Evolutionary conservation across 352 stramenopile species (phyloP).

Genomic region (Blastocystis sp.): DNA sequence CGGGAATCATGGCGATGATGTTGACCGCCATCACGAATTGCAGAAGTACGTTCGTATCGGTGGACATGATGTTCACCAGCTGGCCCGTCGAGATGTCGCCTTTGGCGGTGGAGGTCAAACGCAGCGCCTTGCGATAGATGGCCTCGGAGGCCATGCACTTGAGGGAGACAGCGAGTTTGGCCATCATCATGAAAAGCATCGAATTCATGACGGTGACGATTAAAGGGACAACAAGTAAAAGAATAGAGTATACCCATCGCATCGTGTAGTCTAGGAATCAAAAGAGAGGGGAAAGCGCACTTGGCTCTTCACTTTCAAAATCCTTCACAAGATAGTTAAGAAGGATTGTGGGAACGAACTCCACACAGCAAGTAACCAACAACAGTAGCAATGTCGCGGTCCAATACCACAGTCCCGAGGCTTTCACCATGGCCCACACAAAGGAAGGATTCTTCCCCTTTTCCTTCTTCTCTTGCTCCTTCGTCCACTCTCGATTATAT

Average conservation of each 20-base stretch:
- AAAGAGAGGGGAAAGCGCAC: neutral
- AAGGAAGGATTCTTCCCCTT: neutral
- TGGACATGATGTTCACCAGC: conserved; percentile 68
- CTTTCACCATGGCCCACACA: conserved; percentile 22
- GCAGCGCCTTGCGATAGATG: conserved; percentile 76
- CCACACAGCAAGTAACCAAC: conserved; percentile 27
- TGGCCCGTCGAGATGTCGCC: conserved; percentile 70
- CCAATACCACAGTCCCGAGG: conserved; percentile 12
- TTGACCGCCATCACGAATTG: conserved; percentile 13
- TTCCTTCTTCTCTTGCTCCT: conserved; percentile 2
- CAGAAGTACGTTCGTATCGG: conserved; percentile 25
- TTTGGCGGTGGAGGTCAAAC: conserved; percentile 72
- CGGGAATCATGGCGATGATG: neutral
- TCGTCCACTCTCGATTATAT: neutral
- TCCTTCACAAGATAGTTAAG: conserved; percentile 24
- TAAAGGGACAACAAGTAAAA: conserved; percentile 55
- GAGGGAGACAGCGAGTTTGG: conserved; percentile 40
- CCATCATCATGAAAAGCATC: conserved; percentile 58
- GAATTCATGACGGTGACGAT: conserved; percentile 53
- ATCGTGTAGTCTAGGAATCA: neutral
- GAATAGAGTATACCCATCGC: conserved; percentile 32
- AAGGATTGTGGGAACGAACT: conserved; percentile 52
- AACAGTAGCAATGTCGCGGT: neutral
- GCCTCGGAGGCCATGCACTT: conserved; percentile 63
- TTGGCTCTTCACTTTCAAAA: conserved; percentile 9